Conservation (phyloP, 2,329 filamentous ascomycete genomes). For the Talaromyces islandicus region DNA sequence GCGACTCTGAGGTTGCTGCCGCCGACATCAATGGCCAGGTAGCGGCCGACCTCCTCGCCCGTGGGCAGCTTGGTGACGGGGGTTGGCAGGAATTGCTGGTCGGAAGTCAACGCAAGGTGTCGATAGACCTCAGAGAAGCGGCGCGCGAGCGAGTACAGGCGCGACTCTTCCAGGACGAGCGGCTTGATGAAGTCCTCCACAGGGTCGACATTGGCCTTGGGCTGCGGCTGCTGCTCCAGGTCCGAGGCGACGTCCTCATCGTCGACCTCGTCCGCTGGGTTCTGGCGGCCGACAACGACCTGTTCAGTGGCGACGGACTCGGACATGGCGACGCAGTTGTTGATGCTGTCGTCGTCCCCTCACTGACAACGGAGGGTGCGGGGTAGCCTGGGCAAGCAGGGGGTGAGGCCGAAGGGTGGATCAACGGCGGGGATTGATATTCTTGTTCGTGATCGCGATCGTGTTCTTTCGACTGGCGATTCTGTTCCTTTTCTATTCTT, state of each 20-base stretch:
- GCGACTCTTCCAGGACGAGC: slow-evolving; percentile 34
- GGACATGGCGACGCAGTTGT: background rate
- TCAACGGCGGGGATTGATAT: background rate
- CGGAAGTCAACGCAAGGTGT: slow-evolving; percentile 38
- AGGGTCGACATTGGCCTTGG: slow-evolving; percentile 20
- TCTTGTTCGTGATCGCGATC: background rate
- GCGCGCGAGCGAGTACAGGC: slow-evolving; percentile 40
- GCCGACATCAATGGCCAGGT: slow-evolving; percentile 53
- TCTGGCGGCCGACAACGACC: slow-evolving; percentile 5
- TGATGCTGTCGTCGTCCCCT: background rate
- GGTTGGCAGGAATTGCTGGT: slow-evolving; percentile 43
- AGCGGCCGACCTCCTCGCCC: slow-evolving; percentile 49
- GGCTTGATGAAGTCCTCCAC: slow-evolving; percentile 38
- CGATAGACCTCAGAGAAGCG: slow-evolving; percentile 41
- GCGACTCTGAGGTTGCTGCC: slow-evolving; percentile 52
- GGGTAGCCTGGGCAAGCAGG: background rate
- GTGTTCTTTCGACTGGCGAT: background rate
- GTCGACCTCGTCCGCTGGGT: slow-evolving; percentile 14
- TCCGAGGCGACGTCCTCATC: slow-evolving; percentile 24
- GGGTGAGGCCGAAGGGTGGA: background rate
- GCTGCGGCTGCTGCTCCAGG: slow-evolving; percentile 21
- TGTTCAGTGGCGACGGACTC: background rate
- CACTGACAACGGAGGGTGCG: background rate
- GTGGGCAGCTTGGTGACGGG: slow-evolving; percentile 43
- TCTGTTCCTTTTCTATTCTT: background rate